A percentile compares a stretch with the other conserved stretches of the same genome.
phyloP scores from a whole-genome alignment of 192 early-diverging fungal species.

The Thoreauomyces humboldtii region DNA sequence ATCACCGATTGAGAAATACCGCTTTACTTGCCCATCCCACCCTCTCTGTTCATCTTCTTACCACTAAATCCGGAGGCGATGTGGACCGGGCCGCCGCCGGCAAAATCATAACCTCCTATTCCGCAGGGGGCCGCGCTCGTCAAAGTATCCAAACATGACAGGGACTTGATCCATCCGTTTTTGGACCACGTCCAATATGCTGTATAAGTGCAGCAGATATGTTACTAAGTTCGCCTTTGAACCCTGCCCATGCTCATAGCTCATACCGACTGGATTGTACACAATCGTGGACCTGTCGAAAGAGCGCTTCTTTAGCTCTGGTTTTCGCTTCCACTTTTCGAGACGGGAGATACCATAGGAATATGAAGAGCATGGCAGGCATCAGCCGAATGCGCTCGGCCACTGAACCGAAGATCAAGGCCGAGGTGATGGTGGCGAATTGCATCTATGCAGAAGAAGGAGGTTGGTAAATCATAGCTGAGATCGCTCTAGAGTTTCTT shows the following conservation, averaged over 20 bases:
- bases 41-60: too few relatives aligned
- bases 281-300: conserved; percentile 90
- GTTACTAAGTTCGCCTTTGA: too few relatives aligned
- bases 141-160: conserved; percentile 38
- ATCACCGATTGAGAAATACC: too few relatives aligned
- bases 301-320: too few relatives aligned
- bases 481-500: too few relatives aligned
- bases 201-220: too few relatives aligned
- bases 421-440: conserved; percentile 91
- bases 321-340: too few relatives aligned
- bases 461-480: too few relatives aligned
- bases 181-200: conserved; percentile 92
- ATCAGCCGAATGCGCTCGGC: conserved; percentile 86
- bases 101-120: conserved; percentile 87
- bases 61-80: conserved; percentile 85
- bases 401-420: conserved; percentile 87
- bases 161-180: conserved; percentile 78
- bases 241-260: too few relatives aligned
- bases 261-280: conserved; percentile 88
- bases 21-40: too few relatives aligned
- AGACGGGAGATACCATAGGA: too few relatives aligned
- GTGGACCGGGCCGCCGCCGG: conserved; percentile 96
- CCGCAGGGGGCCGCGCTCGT: conserved; percentile 27
- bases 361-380: conserved; percentile 84
- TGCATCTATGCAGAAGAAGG: too few relatives aligned